Evolutionary conservation across 345 rosid genomes (phyloP), one percentile per base, ranked within the genome.

Genomic region (Boechera retrofracta): DNA sequence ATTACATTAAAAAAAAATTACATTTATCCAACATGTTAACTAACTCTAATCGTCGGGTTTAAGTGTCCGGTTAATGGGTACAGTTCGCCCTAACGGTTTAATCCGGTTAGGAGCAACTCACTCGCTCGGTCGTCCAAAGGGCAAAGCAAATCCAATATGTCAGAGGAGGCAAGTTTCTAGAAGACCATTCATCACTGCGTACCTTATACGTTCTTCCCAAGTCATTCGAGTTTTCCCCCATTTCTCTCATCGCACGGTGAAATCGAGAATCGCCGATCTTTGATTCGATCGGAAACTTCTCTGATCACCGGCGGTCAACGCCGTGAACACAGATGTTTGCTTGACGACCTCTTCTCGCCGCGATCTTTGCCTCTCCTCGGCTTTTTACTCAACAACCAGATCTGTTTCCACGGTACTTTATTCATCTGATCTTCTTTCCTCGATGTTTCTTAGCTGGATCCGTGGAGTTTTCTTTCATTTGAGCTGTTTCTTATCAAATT

Each of bases 341-440:
- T 72, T 77, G 29, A 71, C 60, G 54, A 63, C 48, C 44, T 63
- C 6, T 16, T 77, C 66, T 70, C 52, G 21, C 66, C 76, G 29
- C 54, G 71, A 69, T 77, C 41, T 70, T 70, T 59, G 15, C 62
- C 59, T 52, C 64, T 49, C 38, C 74, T 67, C 44, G 64, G 29
- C 70, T 54, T 51, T 57, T 60, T 39, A 33, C 63, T 41, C 64
- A 7, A 42, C 10, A 6, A 33, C 80, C 59, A 77, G 80, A 77
- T 71, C 72, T 64, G 45, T 71, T 63, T 77, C 32, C 47, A 71
- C 72, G 81, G 81, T 77, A 77, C 13, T 42, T 18, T 36, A 29
- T 64, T 48, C 55, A 24, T 63, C 74, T 68, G 47, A 35, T 35
- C 8, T 32, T 6, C 5, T 8, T 2, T 4, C 75, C 4, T 64